Evolutionary conservation across 2,329 filamentous ascomycete species (phyloP).

Genomic region (Nemania bipapillata): DNA sequence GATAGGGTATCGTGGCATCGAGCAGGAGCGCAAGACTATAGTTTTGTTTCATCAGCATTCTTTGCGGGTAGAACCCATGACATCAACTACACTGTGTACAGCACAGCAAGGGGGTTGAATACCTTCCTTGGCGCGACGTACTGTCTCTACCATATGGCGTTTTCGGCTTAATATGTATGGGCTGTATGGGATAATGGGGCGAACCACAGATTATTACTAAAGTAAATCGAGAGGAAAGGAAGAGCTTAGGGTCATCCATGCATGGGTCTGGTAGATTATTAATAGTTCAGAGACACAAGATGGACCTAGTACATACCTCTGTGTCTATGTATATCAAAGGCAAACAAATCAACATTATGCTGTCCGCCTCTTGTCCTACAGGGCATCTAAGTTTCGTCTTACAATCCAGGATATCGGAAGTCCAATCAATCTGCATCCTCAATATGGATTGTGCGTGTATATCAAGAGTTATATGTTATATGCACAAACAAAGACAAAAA

Average conservation of each 20-base stretch:
- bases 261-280: conserved; percentile 5
- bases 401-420: neutral
- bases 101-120: neutral
- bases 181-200: neutral
- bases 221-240: neutral
- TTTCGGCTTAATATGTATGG: neutral
- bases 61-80: neutral
- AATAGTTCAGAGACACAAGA: conserved; percentile 4
- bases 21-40: conserved; percentile 13
- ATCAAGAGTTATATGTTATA: too few species aligned
- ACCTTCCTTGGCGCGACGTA: neutral
- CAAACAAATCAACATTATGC: neutral
- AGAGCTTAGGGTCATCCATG: neutral
- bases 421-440: too few species aligned
- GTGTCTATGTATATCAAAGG: neutral
- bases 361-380: neutral
- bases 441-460: too few species aligned
- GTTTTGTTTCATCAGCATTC: neutral
- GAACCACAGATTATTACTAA: neutral
- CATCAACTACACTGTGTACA: neutral
- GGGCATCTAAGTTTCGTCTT: neutral
- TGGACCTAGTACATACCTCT: neutral
- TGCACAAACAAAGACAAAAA: too few species aligned
- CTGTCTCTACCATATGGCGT: neutral
- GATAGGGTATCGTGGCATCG: neutral